Evolutionary conservation across 345 rosid species (phyloP), one percentile per base, ranked within the genome.

Genomic region (Aegle marmelos): DNA sequence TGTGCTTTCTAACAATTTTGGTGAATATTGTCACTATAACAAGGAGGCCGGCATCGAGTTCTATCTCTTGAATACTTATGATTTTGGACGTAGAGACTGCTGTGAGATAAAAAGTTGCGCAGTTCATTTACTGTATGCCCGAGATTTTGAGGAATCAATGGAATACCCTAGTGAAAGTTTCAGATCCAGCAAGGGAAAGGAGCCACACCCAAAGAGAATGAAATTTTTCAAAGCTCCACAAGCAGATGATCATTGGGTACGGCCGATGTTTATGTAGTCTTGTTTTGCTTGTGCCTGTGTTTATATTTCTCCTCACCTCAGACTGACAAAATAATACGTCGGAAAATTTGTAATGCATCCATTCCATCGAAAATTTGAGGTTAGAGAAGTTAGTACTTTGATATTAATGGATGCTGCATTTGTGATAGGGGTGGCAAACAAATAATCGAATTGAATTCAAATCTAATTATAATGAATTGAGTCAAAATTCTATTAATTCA

Each of bases 381-480:
- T 45, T 45, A 45, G 5, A 11, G 50, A 45, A 45, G 50, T 45
- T 45, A 45, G 16, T 3, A 13, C 50, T 45, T 13, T 45, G 50
- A 13, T 45, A 45, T 14, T 13, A 45, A 45, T 3, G 17, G 50
- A 45, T 45, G 17, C 17, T 13, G 17, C 16, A 45, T 45, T 45
- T 45, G 50, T 45, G 50, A n/a, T n/a, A n/a, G n/a, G 45, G 14
- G 39, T 36, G 39, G 9, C 0, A 0, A 7, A 1, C 0, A 6
- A 36, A 36, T 1, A 36, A 36, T n/a, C n/a, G n/a, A n/a, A n/a
- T n/a, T n/a, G n/a, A n/a, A n/a, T n/a, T 36, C 0, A 0, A 36
- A 36, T 36, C 0, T 1, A 36, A 36, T 36, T 9, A 0, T 36
- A 7, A 36, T 0, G 9, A 7, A 36, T 36, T 36, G 0, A 0